These are phyloP conservation scores for Naganishia sp. DNA, from an alignment of 1,284 basidiomycete species.

Conservation along the genomic window DNA sequence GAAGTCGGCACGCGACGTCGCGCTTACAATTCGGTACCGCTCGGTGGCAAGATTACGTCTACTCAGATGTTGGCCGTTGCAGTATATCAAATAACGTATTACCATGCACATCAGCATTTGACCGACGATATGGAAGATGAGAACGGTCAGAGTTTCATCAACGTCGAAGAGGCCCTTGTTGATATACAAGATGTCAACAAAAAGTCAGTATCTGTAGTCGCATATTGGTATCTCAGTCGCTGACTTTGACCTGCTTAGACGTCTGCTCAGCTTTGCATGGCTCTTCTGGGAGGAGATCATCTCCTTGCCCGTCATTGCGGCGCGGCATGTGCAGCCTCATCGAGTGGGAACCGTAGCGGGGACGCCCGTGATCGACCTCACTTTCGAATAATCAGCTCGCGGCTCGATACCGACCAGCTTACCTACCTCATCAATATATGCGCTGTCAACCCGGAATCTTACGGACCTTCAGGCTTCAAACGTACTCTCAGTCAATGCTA, in stretches of 20 bases:
- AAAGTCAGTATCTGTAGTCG: not conserved
- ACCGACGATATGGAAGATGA: constrained; percentile 28
- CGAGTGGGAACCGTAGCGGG: not conserved
- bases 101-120: constrained; percentile 26
- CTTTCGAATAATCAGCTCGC: not conserved
- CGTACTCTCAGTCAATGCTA: too few relatives aligned
- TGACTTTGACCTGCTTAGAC: constrained; percentile 34
- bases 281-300: constrained; percentile 47
- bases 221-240: not conserved
- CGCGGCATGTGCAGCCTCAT: constrained; percentile 10
- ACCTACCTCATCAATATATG: too few relatives aligned
- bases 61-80: constrained; percentile 39
- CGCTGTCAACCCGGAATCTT: too few relatives aligned
- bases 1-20: constrained; percentile 4
- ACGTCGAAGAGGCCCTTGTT: constrained; percentile 31
- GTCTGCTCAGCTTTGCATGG: constrained; percentile 51
- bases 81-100: constrained; percentile 41
- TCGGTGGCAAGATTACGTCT: constrained; percentile 26
- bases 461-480: too few relatives aligned
- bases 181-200: constrained; percentile 38
- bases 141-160: constrained; percentile 11
- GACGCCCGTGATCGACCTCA: constrained; percentile 13
- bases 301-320: constrained; percentile 36
- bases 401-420: too few relatives aligned
- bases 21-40: constrained; percentile 27